Evolutionary conservation across 2,329 filamentous ascomycete genomes (phyloP), one percentile per base, ranked within the genome.

Genomic region (Sporothrix variecibatus): DNA sequence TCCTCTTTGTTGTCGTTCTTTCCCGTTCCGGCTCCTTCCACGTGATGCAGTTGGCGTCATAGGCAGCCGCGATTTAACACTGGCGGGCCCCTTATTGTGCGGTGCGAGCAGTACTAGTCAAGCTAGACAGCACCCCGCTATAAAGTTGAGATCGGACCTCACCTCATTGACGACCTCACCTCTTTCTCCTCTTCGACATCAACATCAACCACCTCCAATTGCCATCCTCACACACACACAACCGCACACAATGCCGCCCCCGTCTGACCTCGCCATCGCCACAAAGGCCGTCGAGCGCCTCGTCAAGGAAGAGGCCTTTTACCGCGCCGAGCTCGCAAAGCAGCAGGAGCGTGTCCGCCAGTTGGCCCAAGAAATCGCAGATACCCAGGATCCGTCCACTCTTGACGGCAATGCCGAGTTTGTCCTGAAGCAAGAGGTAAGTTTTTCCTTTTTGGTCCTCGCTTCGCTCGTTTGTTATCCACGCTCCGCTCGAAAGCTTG

Each of bases 261-360:
- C 93, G 62, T 91, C 91, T 0, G 88, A 91, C 78, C 90, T 98
- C 81, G 83, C 89, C 79, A 96, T 98, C 80, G 91, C 92, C 62
- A 96, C 93, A 31, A 89, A 91, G 76, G 90, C 94, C 26, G 90
- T 98, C 78, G 87, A 89, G 79, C 94, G 96, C 75, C 89, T 98
- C 67, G 89, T 97, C 77, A 98, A 97, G 83, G 96, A 99, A 83
- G 94, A 98, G 82, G 86, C 88, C 53, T 95, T 92, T 79, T 98
- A 99, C 85, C 92, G 95, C 86, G 92, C 92, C 81, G 96, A 99
- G 82, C 88, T 95, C 26, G 85, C 88, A 76, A 86, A 91, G 77
- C 95, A 98, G 81, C 87, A 93, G 78, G 87, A 88, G 75, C 89
- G 92, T 73, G 88, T 97, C 77, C 84, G 88, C 81, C 89, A 90